phyloP scores from a whole-genome alignment of 805 yeast species.

The Dipodascus albidus region DNA sequence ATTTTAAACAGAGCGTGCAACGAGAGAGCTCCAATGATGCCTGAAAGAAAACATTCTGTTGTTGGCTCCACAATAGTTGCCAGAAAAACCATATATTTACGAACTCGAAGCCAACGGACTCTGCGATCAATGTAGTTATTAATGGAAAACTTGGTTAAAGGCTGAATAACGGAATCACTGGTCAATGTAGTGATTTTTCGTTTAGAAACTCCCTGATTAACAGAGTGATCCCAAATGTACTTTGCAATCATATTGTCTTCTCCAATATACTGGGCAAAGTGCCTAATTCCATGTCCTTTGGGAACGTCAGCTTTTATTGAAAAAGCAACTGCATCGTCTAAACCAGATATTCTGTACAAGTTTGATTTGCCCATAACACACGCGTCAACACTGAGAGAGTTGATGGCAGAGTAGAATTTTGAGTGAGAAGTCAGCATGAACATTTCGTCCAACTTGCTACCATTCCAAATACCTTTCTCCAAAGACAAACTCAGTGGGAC shows the following conservation, averaged over 20 bases:
- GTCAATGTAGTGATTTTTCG: slow-evolving; percentile 59
- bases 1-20: slow-evolving; percentile 35
- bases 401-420: slow-evolving; percentile 71
- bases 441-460: slow-evolving; percentile 74
- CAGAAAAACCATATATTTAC: slow-evolving; percentile 76
- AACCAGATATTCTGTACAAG: slow-evolving; percentile 53
- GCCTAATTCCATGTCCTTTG: slow-evolving; percentile 38
- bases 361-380: slow-evolving; percentile 90
- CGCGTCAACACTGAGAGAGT: slow-evolving; percentile 64
- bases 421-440: slow-evolving; percentile 75
- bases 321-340: slow-evolving; percentile 28
- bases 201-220: slow-evolving; percentile 32
- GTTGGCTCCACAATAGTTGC: slow-evolving; percentile 83
- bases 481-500: slow-evolving; percentile 38
- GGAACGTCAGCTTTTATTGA: slow-evolving; percentile 6
- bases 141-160: slow-evolving; percentile 34
- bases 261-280: slow-evolving; percentile 73
- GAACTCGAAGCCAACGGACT: slow-evolving; percentile 74
- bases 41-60: slow-evolving; percentile 65
- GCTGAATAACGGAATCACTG: slow-evolving; percentile 71
- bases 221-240: slow-evolving; percentile 47
- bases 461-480: slow-evolving; percentile 28
- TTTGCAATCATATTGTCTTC: slow-evolving; percentile 91
- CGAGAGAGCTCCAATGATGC: slow-evolving; percentile 53
- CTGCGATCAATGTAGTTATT: slow-evolving; percentile 55